Evolutionary conservation across 2,329 filamentous ascomycete genomes (phyloP).

Genomic region (Pestalotiopsis sp.): DNA sequence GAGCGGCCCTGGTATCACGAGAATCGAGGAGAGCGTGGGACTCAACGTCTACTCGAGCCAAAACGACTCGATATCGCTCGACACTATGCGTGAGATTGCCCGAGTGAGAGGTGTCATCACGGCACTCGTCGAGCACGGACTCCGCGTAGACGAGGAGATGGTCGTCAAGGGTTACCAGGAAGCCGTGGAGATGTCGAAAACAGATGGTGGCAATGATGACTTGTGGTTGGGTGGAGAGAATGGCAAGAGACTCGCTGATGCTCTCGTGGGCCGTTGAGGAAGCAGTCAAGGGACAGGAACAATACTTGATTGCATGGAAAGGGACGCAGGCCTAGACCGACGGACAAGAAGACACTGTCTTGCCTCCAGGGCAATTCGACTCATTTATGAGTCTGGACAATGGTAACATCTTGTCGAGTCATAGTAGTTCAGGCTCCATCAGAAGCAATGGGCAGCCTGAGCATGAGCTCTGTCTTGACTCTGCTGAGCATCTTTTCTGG

Average conservation of each 20-base stretch:
- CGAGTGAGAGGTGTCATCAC: conserved; percentile 80
- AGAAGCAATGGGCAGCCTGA: too few relatives aligned
- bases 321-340: neutral
- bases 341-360: neutral
- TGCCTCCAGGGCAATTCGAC: too few relatives aligned
- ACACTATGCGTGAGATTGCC: conserved; percentile 86
- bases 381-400: too few relatives aligned
- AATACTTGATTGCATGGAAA: neutral
- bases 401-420: too few relatives aligned
- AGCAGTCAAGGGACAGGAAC: conserved; percentile 15
- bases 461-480: too few relatives aligned
- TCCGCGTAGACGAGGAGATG: conserved; percentile 88
- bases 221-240: conserved; percentile 63
- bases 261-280: conserved; percentile 33
- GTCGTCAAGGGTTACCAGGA: conserved; percentile 82
- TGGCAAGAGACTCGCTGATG: conserved; percentile 53
- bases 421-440: too few relatives aligned
- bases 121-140: conserved; percentile 78
- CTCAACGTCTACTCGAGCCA: conserved; percentile 91
- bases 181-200: conserved; percentile 73
- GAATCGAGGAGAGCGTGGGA: conserved; percentile 85
- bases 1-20: conserved; percentile 68
- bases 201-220: conserved; percentile 59
- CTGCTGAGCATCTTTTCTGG: too few relatives aligned
- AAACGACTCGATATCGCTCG: conserved; percentile 80